Evolutionary conservation across 2,329 filamentous ascomycete species (phyloP).

Genomic region (Phoma herbarum): DNA sequence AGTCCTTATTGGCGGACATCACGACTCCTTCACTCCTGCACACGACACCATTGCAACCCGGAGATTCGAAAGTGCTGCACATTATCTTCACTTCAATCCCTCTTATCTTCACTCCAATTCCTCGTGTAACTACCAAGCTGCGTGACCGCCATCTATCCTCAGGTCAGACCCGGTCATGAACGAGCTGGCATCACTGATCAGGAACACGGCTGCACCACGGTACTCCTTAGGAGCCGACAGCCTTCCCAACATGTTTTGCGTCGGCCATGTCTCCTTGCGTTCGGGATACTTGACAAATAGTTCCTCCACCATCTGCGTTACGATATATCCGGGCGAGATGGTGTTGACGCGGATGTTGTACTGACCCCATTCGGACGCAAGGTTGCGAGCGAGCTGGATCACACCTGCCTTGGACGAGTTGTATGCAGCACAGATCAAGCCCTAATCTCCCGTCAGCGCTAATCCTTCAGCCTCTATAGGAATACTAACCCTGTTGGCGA

Average conservation of each 20-base stretch:
- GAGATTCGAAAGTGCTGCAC: background rate
- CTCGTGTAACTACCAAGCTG: conserved; percentile 44
- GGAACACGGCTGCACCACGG: conserved; percentile 50
- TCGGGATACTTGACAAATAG: conserved; percentile 81
- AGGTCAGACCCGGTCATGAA: conserved; percentile 54
- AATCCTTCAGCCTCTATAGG: background rate
- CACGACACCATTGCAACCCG: background rate
- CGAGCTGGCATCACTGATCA: conserved; percentile 52
- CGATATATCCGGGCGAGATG: conserved; percentile 80
- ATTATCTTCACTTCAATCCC: background rate
- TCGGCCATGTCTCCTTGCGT: conserved; percentile 72
- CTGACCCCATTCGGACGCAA: conserved; percentile 76
- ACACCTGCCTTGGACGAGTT: conserved; percentile 80
- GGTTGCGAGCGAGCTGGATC: conserved; percentile 73
- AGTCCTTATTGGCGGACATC: conserved; percentile 9
- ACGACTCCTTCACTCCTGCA: background rate
- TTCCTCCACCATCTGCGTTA: conserved; percentile 82
- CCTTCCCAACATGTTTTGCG: conserved; percentile 80
- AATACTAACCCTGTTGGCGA: conserved; percentile 67
- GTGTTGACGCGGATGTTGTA: conserved; percentile 82
- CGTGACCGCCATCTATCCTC: conserved; percentile 52
- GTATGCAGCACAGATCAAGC: conserved; percentile 73
- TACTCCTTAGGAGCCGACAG: conserved; percentile 50
- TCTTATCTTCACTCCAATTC: background rate
- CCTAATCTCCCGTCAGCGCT: conserved; percentile 53